phyloP scores from a whole-genome alignment of 2,329 filamentous ascomycete genomes.

The Verticillium dahliae region DNA sequence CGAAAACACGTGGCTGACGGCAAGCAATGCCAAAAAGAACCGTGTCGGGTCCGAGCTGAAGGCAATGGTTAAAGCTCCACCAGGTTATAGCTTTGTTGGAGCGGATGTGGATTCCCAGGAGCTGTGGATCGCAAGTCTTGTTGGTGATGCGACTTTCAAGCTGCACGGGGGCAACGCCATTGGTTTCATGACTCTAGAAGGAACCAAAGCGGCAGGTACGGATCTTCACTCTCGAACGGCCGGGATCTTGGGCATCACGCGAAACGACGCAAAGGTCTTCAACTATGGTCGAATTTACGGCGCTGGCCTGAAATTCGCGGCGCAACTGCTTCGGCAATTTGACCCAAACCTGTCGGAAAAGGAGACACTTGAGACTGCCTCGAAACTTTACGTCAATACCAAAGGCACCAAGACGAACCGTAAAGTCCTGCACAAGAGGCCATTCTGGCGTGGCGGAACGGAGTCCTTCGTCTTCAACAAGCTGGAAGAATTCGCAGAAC shows the following conservation, averaged over 20 bases:
- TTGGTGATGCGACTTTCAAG: conserved; percentile 91
- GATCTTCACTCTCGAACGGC: conserved; percentile 94
- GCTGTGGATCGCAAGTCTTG: conserved; percentile 92
- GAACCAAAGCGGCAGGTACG: conserved; percentile 87
- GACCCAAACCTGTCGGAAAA: conserved; percentile 77
- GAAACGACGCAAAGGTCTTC: conserved; percentile 95
- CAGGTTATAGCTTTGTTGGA: conserved; percentile 88
- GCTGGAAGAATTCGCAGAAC: conserved; percentile 94
- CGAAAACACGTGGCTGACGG: conserved; percentile 97
- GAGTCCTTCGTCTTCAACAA: conserved; percentile 99
- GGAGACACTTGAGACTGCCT: conserved; percentile 69
- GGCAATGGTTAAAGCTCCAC: conserved; percentile 88
- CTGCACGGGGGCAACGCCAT: conserved; percentile 95
- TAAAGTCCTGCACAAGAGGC: conserved; percentile 61
- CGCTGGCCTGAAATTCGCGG: conserved; percentile 90
- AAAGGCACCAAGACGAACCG: conserved; percentile 83
- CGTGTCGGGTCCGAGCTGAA: conserved; percentile 95
- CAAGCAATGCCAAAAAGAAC: conserved; percentile 93
- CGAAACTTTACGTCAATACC: conserved; percentile 77
- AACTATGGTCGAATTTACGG: conserved; percentile 99
- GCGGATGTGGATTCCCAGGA: conserved; percentile 97
- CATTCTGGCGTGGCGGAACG: conserved; percentile 94
- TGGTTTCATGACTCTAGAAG: conserved; percentile 98
- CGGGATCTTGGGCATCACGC: conserved; percentile 82
- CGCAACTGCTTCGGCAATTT: conserved; percentile 85